Conservation (phyloP, 2,329 filamentous ascomycete genomes). For the Sarocladium strictum region DNA sequence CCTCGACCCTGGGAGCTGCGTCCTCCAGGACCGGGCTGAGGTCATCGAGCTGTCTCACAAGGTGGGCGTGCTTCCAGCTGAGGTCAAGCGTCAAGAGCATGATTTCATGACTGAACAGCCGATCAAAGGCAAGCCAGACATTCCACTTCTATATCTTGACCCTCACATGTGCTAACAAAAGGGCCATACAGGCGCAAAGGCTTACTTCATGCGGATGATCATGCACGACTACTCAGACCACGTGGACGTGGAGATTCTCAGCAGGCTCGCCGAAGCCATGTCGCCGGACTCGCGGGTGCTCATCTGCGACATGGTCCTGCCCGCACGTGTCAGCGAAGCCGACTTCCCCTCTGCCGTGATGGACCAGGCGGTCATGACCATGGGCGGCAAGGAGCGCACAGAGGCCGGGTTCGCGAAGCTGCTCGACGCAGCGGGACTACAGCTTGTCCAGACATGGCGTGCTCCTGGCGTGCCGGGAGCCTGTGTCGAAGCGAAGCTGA, state of each 20-base stretch:
- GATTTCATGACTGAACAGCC: constrained; percentile 25
- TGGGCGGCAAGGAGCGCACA: constrained; percentile 27
- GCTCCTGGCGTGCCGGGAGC: constrained; percentile 18
- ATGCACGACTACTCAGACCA: constrained; percentile 26
- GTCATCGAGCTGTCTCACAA: constrained; percentile 20
- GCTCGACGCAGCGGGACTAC: constrained; percentile 22
- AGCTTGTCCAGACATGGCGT: constrained; percentile 22
- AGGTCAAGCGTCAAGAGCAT: constrained; percentile 18
- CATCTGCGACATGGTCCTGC: constrained; percentile 26
- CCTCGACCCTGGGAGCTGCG: constrained; percentile 17
- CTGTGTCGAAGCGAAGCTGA: constrained; percentile 19
- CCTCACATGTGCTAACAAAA: background rate
- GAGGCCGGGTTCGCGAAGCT: constrained; percentile 22
- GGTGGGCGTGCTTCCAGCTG: constrained; percentile 15
- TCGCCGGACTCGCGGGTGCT: constrained; percentile 21
- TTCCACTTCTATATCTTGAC: too few species aligned
- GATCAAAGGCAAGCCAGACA: constrained; percentile 20
- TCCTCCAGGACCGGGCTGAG: constrained; percentile 21
- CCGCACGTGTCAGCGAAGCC: constrained; percentile 21
- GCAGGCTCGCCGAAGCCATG: constrained; percentile 22
- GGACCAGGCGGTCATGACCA: constrained; percentile 27
- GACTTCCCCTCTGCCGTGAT: constrained; percentile 24
- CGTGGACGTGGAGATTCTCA: constrained; percentile 22
- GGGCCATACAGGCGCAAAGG: constrained; percentile 22
- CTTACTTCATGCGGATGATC: constrained; percentile 29